These are phyloP conservation scores for Candida argentea DNA, from an alignment of 805 yeast genomes.

Conservation along the genomic window DNA sequence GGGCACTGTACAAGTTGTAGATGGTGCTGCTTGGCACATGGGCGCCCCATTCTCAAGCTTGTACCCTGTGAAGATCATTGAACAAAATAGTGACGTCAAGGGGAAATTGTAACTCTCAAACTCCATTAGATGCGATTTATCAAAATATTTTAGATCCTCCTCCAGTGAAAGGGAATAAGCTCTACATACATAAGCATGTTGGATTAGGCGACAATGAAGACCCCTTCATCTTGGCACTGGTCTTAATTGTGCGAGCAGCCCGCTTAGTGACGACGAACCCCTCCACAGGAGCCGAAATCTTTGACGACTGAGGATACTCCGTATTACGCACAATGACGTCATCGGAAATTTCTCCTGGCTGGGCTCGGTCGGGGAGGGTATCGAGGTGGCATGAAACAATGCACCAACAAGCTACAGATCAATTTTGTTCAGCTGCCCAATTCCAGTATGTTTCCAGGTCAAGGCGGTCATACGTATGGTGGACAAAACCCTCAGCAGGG, in stretches of 20 bases:
- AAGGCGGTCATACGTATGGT: slow-evolving; percentile 10
- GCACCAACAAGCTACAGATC: too few species aligned
- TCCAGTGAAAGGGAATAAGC: background rate
- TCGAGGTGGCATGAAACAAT: too few species aligned
- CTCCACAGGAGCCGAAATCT: too few species aligned
- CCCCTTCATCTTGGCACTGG: background rate
- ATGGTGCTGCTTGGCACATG: slow-evolving; percentile 86
- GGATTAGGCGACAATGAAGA: too few species aligned
- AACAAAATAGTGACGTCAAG: slow-evolving; percentile 17
- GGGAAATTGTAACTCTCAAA: slow-evolving; percentile 13
- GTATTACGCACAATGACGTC: too few species aligned
- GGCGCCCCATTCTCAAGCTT: slow-evolving; percentile 32
- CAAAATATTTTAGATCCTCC: background rate
- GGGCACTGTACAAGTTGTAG: slow-evolving; percentile 75
- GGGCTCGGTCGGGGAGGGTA: too few species aligned
- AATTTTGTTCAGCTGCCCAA: too few species aligned
- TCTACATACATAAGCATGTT: background rate
- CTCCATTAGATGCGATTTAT: background rate
- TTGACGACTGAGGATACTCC: too few species aligned
- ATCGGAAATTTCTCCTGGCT: too few species aligned
- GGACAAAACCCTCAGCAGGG: slow-evolving; percentile 9
- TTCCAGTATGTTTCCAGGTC: slow-evolving; percentile 17
- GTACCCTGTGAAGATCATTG: slow-evolving; percentile 22
- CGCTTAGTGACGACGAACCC: too few species aligned
- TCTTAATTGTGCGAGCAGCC: too few species aligned